Conservation (phyloP, 768 basidiomycete genomes). For the Lentinus brumalis region DNA sequence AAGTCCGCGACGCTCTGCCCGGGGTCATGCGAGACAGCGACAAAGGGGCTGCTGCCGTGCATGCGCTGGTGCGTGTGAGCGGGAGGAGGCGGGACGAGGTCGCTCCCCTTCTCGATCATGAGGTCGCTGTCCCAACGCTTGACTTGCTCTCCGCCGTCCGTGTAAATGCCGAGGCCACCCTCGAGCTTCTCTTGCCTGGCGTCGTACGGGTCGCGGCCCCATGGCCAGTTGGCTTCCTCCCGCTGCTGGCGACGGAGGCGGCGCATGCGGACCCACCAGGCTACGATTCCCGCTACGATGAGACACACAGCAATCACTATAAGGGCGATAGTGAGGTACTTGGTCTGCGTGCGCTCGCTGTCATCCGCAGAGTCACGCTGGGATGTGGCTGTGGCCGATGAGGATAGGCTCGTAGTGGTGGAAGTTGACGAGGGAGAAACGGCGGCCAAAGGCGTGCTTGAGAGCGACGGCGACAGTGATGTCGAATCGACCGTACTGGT, state of each 20-base stretch:
- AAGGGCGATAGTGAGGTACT: slow-evolving; percentile 20
- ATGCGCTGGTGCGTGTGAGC: slow-evolving; percentile 6
- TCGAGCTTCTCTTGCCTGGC: slow-evolving; percentile 4
- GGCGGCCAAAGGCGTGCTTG: not conserved
- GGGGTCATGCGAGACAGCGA: slow-evolving; percentile 22
- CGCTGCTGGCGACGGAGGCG: slow-evolving; percentile 18
- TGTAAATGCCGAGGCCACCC: slow-evolving; percentile 7
- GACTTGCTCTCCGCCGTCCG: not conserved
- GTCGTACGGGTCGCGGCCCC: slow-evolving; percentile 16
- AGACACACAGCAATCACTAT: slow-evolving; percentile 10
- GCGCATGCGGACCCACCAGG: slow-evolving; percentile 30
- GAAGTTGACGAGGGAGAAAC: not conserved
- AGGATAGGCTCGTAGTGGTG: not conserved
- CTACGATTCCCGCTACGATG: slow-evolving; percentile 20
- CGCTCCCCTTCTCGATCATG: not conserved
- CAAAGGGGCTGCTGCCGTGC: slow-evolving; percentile 22
- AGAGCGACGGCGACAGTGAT: not conserved
- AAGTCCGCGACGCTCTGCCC: slow-evolving; percentile 33
- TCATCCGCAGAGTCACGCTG: too few relatives aligned
- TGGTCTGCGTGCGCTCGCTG: slow-evolving; percentile 13
- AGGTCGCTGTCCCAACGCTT: slow-evolving; percentile 1
- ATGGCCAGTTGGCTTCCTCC: slow-evolving; percentile 22
- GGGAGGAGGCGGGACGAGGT: slow-evolving; percentile 3
- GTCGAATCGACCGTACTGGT: too few relatives aligned
- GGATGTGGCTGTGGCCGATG: slow-evolving; percentile 1